Evolutionary conservation across 1,284 basidiomycete genomes (phyloP), one percentile per base, ranked within the genome.

Genomic region (Vanrija pseudolonga): DNA sequence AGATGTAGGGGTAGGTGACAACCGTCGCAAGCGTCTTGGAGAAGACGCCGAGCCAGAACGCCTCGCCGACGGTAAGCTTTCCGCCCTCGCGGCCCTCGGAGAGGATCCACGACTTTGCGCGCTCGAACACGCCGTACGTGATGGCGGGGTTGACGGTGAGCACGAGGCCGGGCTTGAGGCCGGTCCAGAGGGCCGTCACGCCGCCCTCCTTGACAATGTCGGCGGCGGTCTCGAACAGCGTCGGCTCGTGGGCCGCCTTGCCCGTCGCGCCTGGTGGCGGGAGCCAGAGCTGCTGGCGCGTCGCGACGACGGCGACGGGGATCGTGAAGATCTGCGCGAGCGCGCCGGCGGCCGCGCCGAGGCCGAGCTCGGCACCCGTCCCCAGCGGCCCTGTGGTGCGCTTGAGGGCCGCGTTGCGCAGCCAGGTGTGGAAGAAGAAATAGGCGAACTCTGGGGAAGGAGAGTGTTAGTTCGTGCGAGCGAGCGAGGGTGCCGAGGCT

Each of bases 321-420:
- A 98, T 97, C 24, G 96, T 99, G 79, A 98, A 98, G 61, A 98
- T 87, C 75, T 98, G 96, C 6, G 94, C 94, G 38, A 98, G 83
- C 0, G 87, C 94, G 17, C 94, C 96, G 0, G 96, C 95, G 7
- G 90, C 69, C 0, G 96, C 96, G 22, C 96, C 95, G 18, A 99
- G 81, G 11, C 88, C 72, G 8, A 99, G 82, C 73, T 97, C 93
- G 44, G 87, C 84, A 3, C 83, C 83, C 3, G 90, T 93, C 4
- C 86, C 88, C 15, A 93, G 80, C 18, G 80, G 76, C 5, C 80
- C 76, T 36, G n/a, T 38, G 15, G 62, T 59, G 37, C 63, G 66
- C 49, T 60, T 51, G 38, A 71, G 51, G 37, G 65, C 65, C 24
- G 63, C 87, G 72, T 66, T 69, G 24, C 90, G 84, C 24, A 98